phyloP scores from a whole-genome alignment of 495 filamentous ascomycete genomes.

The Aspergillus funiculosus region DNA sequence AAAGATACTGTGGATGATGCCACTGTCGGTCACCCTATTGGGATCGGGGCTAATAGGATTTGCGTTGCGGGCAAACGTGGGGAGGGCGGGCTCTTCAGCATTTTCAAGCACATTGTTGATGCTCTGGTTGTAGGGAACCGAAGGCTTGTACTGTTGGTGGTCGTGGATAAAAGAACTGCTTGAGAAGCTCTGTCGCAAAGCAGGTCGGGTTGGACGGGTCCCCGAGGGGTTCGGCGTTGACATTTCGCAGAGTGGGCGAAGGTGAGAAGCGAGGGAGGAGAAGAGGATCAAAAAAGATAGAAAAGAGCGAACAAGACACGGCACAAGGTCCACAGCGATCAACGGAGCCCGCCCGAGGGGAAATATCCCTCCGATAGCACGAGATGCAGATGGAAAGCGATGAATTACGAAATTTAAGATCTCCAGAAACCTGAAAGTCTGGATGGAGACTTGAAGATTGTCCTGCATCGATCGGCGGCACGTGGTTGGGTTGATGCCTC shows the following conservation, averaged over 20 bases:
- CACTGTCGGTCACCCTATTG: slow-evolving; percentile 40
- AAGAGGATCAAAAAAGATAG: slow-evolving; percentile 1
- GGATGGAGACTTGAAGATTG: too few species aligned
- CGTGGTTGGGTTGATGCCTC: slow-evolving; percentile 11
- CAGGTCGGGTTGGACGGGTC: slow-evolving; percentile 33
- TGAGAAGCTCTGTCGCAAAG: slow-evolving; percentile 48
- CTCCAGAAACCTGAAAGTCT: not conserved
- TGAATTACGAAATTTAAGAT: not conserved
- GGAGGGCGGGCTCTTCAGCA: slow-evolving; percentile 15
- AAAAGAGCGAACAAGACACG: not conserved
- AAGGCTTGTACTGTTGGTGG: slow-evolving; percentile 69
- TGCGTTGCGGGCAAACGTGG: slow-evolving; percentile 25
- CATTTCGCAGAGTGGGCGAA: slow-evolving; percentile 23
- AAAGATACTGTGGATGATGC: slow-evolving; percentile 42
- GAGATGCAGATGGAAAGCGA: slow-evolving; percentile 1
- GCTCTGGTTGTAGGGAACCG: slow-evolving; percentile 35
- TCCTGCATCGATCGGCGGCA: slow-evolving; percentile 14
- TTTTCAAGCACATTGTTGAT: slow-evolving; percentile 40
- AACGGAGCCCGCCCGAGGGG: slow-evolving; percentile 13
- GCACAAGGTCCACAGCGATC: slow-evolving; percentile 8
- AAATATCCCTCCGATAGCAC: slow-evolving; percentile 8
- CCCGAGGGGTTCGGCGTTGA: slow-evolving; percentile 23
- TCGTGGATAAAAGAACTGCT: slow-evolving; percentile 66
- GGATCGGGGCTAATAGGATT: slow-evolving; percentile 44
- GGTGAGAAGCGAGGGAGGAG: not conserved